These are phyloP conservation scores for Tolypocladium inflatum DNA, from an alignment of 2,329 filamentous ascomycete genomes.

Conservation along the genomic window DNA sequence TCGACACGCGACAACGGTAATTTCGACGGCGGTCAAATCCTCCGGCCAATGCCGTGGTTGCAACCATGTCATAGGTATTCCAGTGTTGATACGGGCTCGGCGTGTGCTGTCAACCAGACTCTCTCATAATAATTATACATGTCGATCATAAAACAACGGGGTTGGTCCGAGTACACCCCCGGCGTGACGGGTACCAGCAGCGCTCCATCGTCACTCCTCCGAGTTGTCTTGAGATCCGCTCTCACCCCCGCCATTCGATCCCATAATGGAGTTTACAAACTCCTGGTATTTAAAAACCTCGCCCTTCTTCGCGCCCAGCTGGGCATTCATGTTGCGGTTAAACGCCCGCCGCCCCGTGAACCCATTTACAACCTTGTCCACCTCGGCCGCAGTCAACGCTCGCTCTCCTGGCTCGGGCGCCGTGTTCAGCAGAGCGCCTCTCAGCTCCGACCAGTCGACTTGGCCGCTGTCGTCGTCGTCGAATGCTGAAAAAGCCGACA, in stretches of 20 bases:
- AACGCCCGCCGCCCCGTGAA: constrained; percentile 82
- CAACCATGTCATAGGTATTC: background rate
- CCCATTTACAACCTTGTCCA: constrained; percentile 78
- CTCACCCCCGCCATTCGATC: constrained; percentile 33
- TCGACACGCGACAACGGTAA: no score
- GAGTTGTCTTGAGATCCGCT: constrained; percentile 15
- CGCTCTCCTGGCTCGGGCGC: constrained; percentile 63
- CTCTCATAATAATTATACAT: background rate
- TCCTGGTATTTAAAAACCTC: constrained; percentile 94
- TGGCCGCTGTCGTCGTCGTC: constrained; percentile 94
- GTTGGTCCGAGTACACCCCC: background rate
- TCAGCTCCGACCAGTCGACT: constrained; percentile 72
- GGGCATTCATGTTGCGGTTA: constrained; percentile 47
- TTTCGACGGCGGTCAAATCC: background rate
- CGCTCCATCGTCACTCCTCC: constrained; percentile 8
- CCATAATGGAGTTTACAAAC: constrained; percentile 66
- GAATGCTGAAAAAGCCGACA: constrained; percentile 88
- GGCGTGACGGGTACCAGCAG: background rate
- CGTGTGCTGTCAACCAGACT: background rate
- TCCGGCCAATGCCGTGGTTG: background rate
- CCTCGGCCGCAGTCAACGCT: constrained; percentile 58
- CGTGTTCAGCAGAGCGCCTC: constrained; percentile 74
- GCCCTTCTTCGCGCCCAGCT: constrained; percentile 53
- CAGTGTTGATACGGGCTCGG: background rate
- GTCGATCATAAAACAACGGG: background rate